phyloP scores from a whole-genome alignment of 176 grass and related monocot genomes.

The Zoysia japonica region DNA sequence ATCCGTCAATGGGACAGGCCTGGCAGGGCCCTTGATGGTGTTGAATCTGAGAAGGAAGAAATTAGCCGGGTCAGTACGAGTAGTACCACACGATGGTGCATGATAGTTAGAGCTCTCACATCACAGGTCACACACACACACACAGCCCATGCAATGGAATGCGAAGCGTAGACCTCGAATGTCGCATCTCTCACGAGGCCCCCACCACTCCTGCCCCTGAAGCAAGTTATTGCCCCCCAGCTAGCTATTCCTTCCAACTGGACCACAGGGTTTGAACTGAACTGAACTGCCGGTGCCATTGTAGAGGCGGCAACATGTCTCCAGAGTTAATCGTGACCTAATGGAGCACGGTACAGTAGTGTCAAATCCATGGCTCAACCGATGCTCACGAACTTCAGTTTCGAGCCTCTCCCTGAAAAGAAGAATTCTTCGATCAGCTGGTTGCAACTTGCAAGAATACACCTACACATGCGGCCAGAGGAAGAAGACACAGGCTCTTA shows the following conservation, averaged over 20 bases:
- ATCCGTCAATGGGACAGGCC: slow-evolving; percentile 45
- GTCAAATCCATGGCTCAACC: slow-evolving; percentile 32
- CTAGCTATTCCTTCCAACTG: slow-evolving; percentile 38
- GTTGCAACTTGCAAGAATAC: not conserved
- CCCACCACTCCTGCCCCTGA: slow-evolving; percentile 5
- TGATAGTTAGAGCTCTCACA: slow-evolving; percentile 52
- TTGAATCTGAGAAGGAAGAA: slow-evolving; percentile 54
- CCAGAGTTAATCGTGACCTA: not conserved
- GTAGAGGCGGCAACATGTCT: not conserved
- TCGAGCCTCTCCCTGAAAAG: not conserved
- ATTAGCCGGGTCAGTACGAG: slow-evolving; percentile 24
- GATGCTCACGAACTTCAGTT: slow-evolving; percentile 21
- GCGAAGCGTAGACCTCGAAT: slow-evolving; percentile 31
- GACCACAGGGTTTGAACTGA: slow-evolving; percentile 25
- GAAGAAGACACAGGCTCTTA: slow-evolving; percentile 3
- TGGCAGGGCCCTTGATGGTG: slow-evolving; percentile 53
- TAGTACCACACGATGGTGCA: slow-evolving; percentile 28
- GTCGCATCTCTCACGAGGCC: slow-evolving; percentile 46
- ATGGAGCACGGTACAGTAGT: not conserved
- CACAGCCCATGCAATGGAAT: slow-evolving; percentile 27
- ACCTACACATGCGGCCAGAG: not conserved
- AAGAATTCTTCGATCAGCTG: not conserved
- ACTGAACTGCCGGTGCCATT: not conserved
- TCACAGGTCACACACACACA: too few species aligned
- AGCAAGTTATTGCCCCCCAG: slow-evolving; percentile 1